Percentiles rank a stretch among this genome's conserved stretches.
Conservation (phyloP, 139 green algal genomes). For the Coccomyxa sp. region DNA sequence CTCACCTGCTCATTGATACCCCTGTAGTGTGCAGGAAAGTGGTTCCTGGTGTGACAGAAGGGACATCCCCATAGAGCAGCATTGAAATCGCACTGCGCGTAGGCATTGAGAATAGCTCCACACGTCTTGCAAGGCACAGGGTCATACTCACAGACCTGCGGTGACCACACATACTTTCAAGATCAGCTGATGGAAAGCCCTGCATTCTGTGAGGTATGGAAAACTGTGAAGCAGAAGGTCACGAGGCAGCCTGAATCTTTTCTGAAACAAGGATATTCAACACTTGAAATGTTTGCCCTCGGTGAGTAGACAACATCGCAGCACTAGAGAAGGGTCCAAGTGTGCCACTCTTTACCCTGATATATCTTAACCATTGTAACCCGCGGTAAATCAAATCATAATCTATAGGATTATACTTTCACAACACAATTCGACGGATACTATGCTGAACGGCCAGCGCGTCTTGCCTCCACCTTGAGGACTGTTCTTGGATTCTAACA, state of each 20-base stretch:
- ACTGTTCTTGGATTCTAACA: no score
- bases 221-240: neutral
- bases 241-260: neutral
- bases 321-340: no score
- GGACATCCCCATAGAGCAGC: conserved; percentile 93
- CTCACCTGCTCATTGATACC: conserved; percentile 70
- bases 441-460: no score
- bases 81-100: conserved; percentile 84
- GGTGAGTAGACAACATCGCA: no score
- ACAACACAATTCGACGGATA: no score
- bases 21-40: conserved; percentile 96
- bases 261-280: neutral
- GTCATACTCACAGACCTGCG: conserved; percentile 91
- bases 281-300: neutral
- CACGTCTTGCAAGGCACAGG: conserved; percentile 93
- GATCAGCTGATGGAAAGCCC: neutral
- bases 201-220: neutral
- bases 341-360: no score
- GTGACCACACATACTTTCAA: neutral
- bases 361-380: no score
- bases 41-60: conserved; percentile 92
- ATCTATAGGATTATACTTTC: no score
- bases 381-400: no score
- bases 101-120: conserved; percentile 89
- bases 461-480: no score